A percentile compares a stretch with the other conserved stretches of the same genome.
phyloP scores from a whole-genome alignment of 2,329 filamentous ascomycete genomes.

The Fusarium clavum region DNA sequence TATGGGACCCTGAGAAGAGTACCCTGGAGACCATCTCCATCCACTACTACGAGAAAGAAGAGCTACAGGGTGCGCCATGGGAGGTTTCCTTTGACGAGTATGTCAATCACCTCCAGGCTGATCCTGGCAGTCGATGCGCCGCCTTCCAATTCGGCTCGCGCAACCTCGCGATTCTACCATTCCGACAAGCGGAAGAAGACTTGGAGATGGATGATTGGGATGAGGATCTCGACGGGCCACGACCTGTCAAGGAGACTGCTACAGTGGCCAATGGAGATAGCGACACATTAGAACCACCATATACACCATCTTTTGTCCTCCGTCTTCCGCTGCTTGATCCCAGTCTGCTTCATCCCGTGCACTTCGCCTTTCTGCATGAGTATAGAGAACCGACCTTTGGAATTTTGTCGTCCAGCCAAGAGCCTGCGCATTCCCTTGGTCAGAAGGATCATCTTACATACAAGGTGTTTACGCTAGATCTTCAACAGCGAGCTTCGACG shows the following conservation, averaged over 20 bases:
- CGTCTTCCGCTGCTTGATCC: conserved; percentile 90
- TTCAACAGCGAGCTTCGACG: conserved; percentile 93
- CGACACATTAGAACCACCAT: conserved; percentile 70
- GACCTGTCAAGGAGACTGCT: conserved; percentile 61
- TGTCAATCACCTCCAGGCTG: conserved; percentile 84
- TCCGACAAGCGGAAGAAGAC: conserved; percentile 86
- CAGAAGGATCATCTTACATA: conserved; percentile 89
- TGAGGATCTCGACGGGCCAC: conserved; percentile 79
- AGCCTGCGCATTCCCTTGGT: conserved; percentile 81
- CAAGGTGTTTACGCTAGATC: conserved; percentile 93
- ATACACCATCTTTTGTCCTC: conserved; percentile 92
- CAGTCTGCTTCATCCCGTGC: conserved; percentile 85
- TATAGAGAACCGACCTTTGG: conserved; percentile 98
- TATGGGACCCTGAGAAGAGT: conserved; percentile 89
- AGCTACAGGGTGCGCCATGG: conserved; percentile 85
- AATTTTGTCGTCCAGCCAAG: conserved; percentile 82
- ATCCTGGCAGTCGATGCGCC: conserved; percentile 92
- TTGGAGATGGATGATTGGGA: conserved; percentile 94
- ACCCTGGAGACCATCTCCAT: conserved; percentile 90
- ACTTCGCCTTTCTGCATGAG: conserved; percentile 93
- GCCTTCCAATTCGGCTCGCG: conserved; percentile 91
- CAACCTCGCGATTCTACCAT: conserved; percentile 93
- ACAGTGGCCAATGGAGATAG: conserved; percentile 52
- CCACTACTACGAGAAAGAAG: conserved; percentile 97
- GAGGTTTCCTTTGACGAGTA: conserved; percentile 79